These are phyloP conservation scores for Hapsidospora chrysogenum DNA, from an alignment of 495 filamentous ascomycete species.

Conservation along the genomic window DNA sequence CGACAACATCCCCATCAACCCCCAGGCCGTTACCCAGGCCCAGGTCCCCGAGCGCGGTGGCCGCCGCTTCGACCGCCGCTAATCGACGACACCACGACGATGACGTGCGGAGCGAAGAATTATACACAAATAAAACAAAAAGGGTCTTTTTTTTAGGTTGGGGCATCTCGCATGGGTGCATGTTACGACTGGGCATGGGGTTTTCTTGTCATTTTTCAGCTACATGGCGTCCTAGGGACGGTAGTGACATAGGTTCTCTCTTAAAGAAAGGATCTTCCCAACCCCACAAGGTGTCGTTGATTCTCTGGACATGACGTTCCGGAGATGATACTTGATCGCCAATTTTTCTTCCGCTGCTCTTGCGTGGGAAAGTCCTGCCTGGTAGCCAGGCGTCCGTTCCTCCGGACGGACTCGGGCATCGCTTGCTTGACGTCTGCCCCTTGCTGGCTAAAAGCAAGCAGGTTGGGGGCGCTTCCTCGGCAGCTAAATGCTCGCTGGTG, in stretches of 20 bases:
- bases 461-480: too few relatives aligned
- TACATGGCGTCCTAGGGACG: constrained; percentile 29
- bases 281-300: constrained; percentile 78
- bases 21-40: constrained; percentile 74
- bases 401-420: too few relatives aligned
- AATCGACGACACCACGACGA: constrained; percentile 25
- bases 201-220: constrained; percentile 9
- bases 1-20: constrained; percentile 91
- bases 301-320: constrained; percentile 33
- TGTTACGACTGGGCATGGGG: constrained; percentile 16
- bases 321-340: constrained; percentile 86
- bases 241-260: constrained; percentile 31
- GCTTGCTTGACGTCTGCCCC: too few relatives aligned
- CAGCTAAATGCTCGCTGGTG: too few relatives aligned
- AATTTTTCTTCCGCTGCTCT: constrained; percentile 23
- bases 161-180: constrained; percentile 15
- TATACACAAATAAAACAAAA: constrained; percentile 7
- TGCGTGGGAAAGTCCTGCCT: too few relatives aligned
- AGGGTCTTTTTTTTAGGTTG: too few relatives aligned
- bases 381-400: too few relatives aligned
- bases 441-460: too few relatives aligned
- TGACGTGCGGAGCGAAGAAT: too few relatives aligned
- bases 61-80: constrained; percentile 26
- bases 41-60: constrained; percentile 66
- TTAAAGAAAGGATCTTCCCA: constrained; percentile 38